Base-by-base conservation (phyloP, 345 rosid species). In the Eucalyptus tenuipes region DNA sequence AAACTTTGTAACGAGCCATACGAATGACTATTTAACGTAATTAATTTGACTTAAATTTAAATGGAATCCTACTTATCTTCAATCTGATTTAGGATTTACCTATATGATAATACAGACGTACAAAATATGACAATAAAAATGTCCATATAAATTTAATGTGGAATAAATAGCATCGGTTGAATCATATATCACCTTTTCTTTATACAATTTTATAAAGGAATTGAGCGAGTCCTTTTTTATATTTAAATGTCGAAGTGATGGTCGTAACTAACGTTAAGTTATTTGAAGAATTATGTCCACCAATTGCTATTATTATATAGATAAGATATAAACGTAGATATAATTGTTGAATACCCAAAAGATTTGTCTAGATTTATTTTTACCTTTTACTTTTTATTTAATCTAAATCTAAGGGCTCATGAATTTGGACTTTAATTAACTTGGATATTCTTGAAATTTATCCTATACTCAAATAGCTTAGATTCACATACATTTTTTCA, bases 251-350 rank as follows among this genome's bases (percentile, higher is more conserved):
- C 29, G 42, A 31, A 66, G 6, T 16, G 7, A 1, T 0, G 3
- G 22, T 68, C 4, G 40, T 37, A 37, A 37, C 40, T 37, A 37
- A 37, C 40, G 4, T 37, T 37, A 68, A 68, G 22, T 68, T 31
- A 31, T 68, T 31, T 68, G 24, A 16, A 33, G 22, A 68, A 31
- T 8, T 68, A 17, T 68, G 0, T 31, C 24, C 1, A 0, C 42
- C 37, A 31, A 31, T 68, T 31, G 22, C 24, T 33, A 8, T 68
- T 16, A 31, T 31, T 17, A 31, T 8, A 16, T 7, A 68, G 11
- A 31, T 0, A 31, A 16, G 0, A n/a, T 6, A 31, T 31, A 31
- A 0, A 15, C 1, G 0, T 0, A 15, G 10, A 31, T 1, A 31
- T 31, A 33, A 66, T 66, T 0, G 3, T 3, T 66, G 0, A 31